Percentiles rank a stretch among this genome's conserved stretches.
Conservation (phyloP, 2,329 filamentous ascomycete genomes). For the Nothopassalora personata region DNA sequence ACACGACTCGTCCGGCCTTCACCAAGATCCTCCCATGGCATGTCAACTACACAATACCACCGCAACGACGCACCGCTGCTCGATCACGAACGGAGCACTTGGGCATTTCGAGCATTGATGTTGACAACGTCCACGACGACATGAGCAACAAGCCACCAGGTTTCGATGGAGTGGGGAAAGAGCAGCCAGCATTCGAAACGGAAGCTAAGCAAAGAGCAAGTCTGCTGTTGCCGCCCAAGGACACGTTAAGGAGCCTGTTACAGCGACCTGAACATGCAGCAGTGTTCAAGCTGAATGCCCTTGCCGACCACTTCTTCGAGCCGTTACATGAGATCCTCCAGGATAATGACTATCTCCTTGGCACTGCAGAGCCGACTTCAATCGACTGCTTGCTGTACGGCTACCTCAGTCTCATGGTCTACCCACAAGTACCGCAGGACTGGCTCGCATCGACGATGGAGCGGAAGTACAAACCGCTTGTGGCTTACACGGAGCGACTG, state of each 20-base stretch:
- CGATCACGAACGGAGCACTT: constrained; percentile 57
- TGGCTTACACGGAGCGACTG: constrained; percentile 36
- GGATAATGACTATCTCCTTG: constrained; percentile 52
- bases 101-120: constrained; percentile 43
- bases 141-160: constrained; percentile 31
- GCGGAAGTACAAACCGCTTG: constrained; percentile 41
- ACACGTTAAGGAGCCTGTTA: constrained; percentile 58
- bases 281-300: constrained; percentile 68
- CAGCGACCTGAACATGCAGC: constrained; percentile 63
- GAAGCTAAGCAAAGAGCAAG: constrained; percentile 38
- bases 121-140: constrained; percentile 38
- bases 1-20: constrained; percentile 72
- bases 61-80: constrained; percentile 64
- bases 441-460: constrained; percentile 58
- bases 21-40: constrained; percentile 77
- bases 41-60: constrained; percentile 79
- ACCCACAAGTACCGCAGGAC: constrained; percentile 54
- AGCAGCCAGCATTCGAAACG: constrained; percentile 26
- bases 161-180: constrained; percentile 28
- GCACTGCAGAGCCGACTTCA: constrained; percentile 49
- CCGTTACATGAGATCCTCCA: constrained; percentile 62
- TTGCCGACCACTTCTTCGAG: constrained; percentile 66
- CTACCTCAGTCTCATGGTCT: constrained; percentile 70
- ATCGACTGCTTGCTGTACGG: constrained; percentile 77
- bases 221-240: constrained; percentile 51